Evolutionary conservation across 2,329 filamentous ascomycete species (phyloP), one percentile per base, ranked within the genome.

Genomic region (Calonectria naviculata): DNA sequence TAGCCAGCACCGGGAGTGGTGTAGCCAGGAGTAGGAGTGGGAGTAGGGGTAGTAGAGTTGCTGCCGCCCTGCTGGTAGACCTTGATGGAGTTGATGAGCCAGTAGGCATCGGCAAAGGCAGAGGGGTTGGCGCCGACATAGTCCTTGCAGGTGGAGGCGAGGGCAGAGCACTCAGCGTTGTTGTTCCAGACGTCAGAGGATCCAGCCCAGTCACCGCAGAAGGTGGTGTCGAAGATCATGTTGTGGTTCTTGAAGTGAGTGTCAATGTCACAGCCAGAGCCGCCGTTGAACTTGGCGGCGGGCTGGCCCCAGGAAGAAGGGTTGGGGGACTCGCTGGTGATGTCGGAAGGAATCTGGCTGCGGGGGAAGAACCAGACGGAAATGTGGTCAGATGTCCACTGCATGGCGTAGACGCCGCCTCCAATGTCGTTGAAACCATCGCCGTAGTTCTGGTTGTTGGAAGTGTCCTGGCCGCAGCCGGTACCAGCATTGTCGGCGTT

Each of bases 161-260:
- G 86, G 46, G 87, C 83, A 1, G 87, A 83, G 81, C 93, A 95
- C 49, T 88, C 87, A 5, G 83, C 72, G 71, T 91, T 87, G 36
- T 81, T 78, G 60, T 79, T 78, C 92, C 93, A 97, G 38, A 92
- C 90, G 5, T 74, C 68, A 17, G 76, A 66, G 47, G 85, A 81
- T 28, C 94, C 94, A 9, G 95, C 95, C 95, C 95, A 98, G 79
- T 93, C 90, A 24, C 95, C 95, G 82, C 95, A 98, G 81, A 97
- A 94, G 7, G 93, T 93, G 1, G 92, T 97, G 83, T 96, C 91
- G 82, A 97, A 92, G 73, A 96, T 89, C 73, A 98, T 91, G 76
- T 92, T 89, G 85, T 97, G 89, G 71, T 93, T 83, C 71, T 85
- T 85, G 85, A 98, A 97, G 82, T 92, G 88, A 1, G 83, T 74